A percentile compares a stretch with the other conserved stretches of the same genome.
These are phyloP conservation scores for Alternaria triticina DNA, from an alignment of 2,329 filamentous ascomycete genomes.

Conservation along the genomic window DNA sequence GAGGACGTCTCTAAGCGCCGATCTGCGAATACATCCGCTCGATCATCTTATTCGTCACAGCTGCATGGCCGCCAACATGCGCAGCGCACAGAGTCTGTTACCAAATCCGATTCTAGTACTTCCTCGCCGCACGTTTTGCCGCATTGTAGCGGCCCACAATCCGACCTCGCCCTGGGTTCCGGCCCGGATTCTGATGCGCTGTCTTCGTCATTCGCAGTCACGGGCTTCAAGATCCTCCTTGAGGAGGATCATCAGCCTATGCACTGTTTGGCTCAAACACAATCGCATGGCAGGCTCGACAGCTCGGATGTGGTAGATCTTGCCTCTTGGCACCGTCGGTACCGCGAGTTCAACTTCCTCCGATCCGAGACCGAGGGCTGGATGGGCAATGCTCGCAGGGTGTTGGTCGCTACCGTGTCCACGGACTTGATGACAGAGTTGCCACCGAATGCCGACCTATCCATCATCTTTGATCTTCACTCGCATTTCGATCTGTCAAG, in stretches of 20 bases:
- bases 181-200: conserved; percentile 13
- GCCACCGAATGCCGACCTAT: conserved; percentile 43
- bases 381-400: conserved; percentile 35
- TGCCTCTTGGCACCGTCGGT: conserved; percentile 41
- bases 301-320: conserved; percentile 44
- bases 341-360: conserved; percentile 40
- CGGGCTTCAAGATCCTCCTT: conserved; percentile 52
- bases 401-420: conserved; percentile 51
- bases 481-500: conserved; percentile 41
- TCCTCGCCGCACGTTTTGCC: conserved; percentile 21
- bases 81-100: conserved; percentile 19
- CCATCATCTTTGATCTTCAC: conserved; percentile 42
- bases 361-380: conserved; percentile 24
- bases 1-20: conserved; percentile 37
- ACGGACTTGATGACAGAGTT: conserved; percentile 50
- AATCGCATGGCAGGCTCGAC: conserved; percentile 32
- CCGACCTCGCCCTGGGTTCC: conserved; percentile 18
- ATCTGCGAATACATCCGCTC: conserved; percentile 22
- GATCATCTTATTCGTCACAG: conserved; percentile 29
- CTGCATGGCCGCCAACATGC: conserved; percentile 29
- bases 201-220: conserved; percentile 29
- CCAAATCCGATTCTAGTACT: conserved; percentile 32
- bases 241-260: conserved; percentile 43
- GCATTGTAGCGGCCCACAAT: conserved; percentile 21
- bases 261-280: conserved; percentile 50